Evolutionary conservation across 352 stramenopile species (phyloP), one percentile per base, ranked within the genome.

Genomic region (Phytophthora melonis): DNA sequence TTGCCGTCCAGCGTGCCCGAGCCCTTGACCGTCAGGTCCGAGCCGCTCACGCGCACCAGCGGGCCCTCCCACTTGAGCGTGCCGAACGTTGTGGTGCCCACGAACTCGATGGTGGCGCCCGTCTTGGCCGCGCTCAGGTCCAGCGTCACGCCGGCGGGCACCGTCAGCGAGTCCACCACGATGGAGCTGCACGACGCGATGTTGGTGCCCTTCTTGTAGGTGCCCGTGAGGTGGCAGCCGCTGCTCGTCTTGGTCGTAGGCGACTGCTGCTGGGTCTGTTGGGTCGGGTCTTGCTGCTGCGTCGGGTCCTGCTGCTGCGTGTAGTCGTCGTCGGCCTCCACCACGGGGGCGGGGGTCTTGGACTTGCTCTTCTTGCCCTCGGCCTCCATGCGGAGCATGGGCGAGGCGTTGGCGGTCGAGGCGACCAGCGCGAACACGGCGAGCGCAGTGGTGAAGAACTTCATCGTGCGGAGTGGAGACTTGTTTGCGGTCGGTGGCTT

Each of bases 21-120:
- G 3, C 75, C 77, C 19, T 71, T 53, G 32, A 81, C 70, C n/a
- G 52, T 63, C 4, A 69, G 63, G 8, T 54, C 21, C 10, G 16
- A 71, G 21, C 73, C 58, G 0, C 16, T 73, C 39, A 69, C 73
- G 21, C 64, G 49, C 21, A 83, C 66, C 5, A 83, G 68, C 16
- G 74, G 72, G 7, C 77, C 77, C 6, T 54, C 66, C 73, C 73
- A 83, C 54, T 69, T 65, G n/a, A 64, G 55, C 3, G 60, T 72
- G 18, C 70, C 77, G 49, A 83, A 83, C 1, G 68, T 83, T 3
- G 74, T 81, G 13, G 70, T 81, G 21, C 73, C 77, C 41, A 41
- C 30, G 55, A 81, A 79, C 9, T 61, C 66, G 56, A 81, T 78
- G 47, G 62, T 68, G 3, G 74, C 66, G 21, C 77, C 77, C 0